These are phyloP conservation scores for Kwoniella europaea DNA, from an alignment of 768 basidiomycete genomes.

Conservation along the genomic window DNA sequence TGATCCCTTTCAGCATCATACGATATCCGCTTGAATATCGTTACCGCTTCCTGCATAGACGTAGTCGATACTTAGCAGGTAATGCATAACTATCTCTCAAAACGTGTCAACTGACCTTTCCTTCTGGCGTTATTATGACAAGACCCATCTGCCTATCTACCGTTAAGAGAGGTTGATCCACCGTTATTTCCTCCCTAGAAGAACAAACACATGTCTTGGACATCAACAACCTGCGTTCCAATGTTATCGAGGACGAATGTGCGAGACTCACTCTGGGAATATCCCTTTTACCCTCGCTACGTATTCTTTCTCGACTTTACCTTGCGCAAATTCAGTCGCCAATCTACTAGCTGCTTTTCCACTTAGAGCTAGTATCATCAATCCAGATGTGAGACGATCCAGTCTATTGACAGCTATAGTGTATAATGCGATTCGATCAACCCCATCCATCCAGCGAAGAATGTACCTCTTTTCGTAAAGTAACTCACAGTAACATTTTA, in stretches of 20 bases:
- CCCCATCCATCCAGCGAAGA: neutral
- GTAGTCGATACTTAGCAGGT: no score
- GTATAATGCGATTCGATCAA: neutral
- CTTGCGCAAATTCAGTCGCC: slow-evolving; percentile 78
- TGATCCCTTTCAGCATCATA: slow-evolving; percentile 81
- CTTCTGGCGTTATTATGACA: slow-evolving; percentile 92
- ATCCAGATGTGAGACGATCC: slow-evolving; percentile 89
- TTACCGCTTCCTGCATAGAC: slow-evolving; percentile 73
- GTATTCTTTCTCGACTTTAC: slow-evolving; percentile 85
- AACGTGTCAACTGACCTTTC: slow-evolving; percentile 67
- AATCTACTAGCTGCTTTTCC: slow-evolving; percentile 71
- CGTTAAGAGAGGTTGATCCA: slow-evolving; percentile 84
- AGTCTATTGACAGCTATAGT: slow-evolving; percentile 84
- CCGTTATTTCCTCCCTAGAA: slow-evolving; percentile 74
- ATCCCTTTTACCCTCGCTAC: slow-evolving; percentile 82
- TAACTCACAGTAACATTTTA: slow-evolving; percentile 79
- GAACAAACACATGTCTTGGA: neutral
- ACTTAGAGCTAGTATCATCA: slow-evolving; percentile 89
- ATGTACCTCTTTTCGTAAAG: neutral
- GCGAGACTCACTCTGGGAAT: slow-evolving; percentile 75
- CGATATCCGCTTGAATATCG: slow-evolving; percentile 78
- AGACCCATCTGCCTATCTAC: slow-evolving; percentile 96
- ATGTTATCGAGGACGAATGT: no score
- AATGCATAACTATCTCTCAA: no score
- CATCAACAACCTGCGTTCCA: no score